Evolutionary conservation across 179 eudicot species (phyloP).

Genomic region (Pouteria campechiana): DNA sequence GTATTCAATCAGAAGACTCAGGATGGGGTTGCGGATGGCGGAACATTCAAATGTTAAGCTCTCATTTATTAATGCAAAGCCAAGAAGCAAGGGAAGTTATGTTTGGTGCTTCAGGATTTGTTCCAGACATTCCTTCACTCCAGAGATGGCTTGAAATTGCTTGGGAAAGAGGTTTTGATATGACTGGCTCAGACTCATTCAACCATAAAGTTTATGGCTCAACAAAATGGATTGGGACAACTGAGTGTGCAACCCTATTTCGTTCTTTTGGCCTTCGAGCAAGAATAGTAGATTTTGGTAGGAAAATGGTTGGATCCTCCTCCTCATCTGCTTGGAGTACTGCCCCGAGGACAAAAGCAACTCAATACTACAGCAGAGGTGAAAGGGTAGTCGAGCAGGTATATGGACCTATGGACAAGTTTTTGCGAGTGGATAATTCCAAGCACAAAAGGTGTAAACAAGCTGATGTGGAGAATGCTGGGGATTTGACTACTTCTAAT

Average conservation of each 20-base stretch:
- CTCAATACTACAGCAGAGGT: no score
- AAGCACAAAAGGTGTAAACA: constrained; percentile 1
- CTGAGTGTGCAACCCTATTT: constrained; percentile 81
- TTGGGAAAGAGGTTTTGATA: constrained; percentile 78
- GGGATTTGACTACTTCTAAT: constrained; percentile 2
- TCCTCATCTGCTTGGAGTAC: constrained; percentile 4
- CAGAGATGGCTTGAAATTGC: constrained; percentile 97
- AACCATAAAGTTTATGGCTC: constrained; percentile 46
- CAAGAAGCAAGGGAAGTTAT: constrained; percentile 47
- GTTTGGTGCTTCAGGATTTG: constrained; percentile 80
- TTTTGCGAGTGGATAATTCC: constrained; percentile 14
- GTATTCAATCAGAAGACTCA: constrained; percentile 42
- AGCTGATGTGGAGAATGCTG: constrained; percentile 5
- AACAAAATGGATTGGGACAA: constrained; percentile 85
- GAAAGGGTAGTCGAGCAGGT: constrained; percentile 10
- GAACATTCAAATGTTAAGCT: constrained; percentile 83
- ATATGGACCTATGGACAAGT: constrained; percentile 80
- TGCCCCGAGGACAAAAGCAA: constrained; percentile 6
- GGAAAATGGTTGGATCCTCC: constrained; percentile 9
- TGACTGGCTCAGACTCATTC: constrained; percentile 45
- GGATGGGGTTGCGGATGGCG: constrained; percentile 99
- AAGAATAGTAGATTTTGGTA: constrained; percentile 78
- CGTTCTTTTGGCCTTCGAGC: constrained; percentile 93
- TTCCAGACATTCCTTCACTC: constrained; percentile 72
- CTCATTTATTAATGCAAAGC: constrained; percentile 56